Evolutionary conservation across 768 basidiomycete genomes (phyloP).

Genomic region (Gloeostereum incarnatum): DNA sequence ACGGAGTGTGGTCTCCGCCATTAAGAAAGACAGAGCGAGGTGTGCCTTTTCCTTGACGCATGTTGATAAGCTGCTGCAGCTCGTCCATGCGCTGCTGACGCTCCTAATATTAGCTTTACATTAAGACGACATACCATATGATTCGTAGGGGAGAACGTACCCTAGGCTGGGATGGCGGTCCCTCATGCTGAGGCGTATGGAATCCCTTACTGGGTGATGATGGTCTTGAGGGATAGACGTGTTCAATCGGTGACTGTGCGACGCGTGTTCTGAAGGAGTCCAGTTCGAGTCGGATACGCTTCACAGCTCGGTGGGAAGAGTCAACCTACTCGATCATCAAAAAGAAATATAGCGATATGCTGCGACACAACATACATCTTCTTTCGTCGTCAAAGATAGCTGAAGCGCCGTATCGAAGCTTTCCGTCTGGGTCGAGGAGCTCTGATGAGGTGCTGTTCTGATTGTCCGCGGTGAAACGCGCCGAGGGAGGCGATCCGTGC

Average conservation of each 20-base stretch:
- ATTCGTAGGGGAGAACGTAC: no score
- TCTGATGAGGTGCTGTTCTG: not conserved
- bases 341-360: not conserved
- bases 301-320: conserved; percentile 59
- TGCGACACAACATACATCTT: conserved; percentile 43
- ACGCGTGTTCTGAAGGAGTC: conserved; percentile 42
- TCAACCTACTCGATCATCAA: conserved; percentile 43
- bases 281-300: conserved; percentile 68
- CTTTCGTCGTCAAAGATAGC: conserved; percentile 44
- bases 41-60: conserved; percentile 43
- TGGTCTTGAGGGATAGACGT: conserved; percentile 37
- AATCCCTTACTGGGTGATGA: conserved; percentile 50
- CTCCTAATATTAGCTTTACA: no score
- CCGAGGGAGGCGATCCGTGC: conserved; percentile 36
- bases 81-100: conserved; percentile 73
- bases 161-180: no score
- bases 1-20: no score
- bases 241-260: conserved; percentile 47
- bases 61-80: conserved; percentile 67
- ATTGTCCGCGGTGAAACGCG: conserved; percentile 36
- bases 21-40: no score
- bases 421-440: conserved; percentile 21
- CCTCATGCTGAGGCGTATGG: conserved; percentile 41
- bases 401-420: conserved; percentile 36
- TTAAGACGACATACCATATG: no score